Percentiles rank a stretch among this genome's conserved stretches.
Evolutionary conservation across 352 stramenopile genomes (phyloP).

Genomic region (Pseudoperonospora humuli): DNA sequence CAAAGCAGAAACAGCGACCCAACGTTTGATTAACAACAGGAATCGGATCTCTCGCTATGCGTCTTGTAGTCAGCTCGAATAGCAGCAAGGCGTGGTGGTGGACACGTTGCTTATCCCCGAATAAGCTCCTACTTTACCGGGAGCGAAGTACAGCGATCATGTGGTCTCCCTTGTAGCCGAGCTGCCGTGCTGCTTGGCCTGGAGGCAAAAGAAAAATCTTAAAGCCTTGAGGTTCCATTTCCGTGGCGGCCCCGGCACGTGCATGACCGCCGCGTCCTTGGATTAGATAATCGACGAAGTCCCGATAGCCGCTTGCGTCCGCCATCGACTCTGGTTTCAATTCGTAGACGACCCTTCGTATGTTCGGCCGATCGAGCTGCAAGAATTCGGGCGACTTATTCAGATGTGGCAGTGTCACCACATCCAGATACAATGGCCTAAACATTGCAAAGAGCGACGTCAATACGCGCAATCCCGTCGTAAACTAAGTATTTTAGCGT

Average conservation of each 20-base stretch:
- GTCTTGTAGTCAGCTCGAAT: no score
- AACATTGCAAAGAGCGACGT: slow-evolving; percentile 6
- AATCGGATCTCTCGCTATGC: no score
- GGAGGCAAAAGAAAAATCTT: slow-evolving; percentile 76
- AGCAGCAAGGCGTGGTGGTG: no score
- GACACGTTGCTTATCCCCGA: no score
- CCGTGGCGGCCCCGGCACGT: slow-evolving; percentile 41
- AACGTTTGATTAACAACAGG: no score
- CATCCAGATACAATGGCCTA: slow-evolving; percentile 55
- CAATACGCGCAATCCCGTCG: background rate
- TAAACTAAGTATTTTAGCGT: slow-evolving; percentile 2
- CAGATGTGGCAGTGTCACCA: slow-evolving; percentile 55
- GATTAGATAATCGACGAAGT: slow-evolving; percentile 59
- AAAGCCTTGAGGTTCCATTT: slow-evolving; percentile 58
- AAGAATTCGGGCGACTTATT: slow-evolving; percentile 56
- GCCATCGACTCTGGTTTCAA: slow-evolving; percentile 44
- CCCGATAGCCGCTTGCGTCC: slow-evolving; percentile 47
- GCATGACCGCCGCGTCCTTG: slow-evolving; percentile 36
- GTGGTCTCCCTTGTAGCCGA: slow-evolving; percentile 64
- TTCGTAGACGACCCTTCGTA: slow-evolving; percentile 59
- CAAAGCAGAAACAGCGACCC: no score
- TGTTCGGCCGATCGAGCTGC: slow-evolving; percentile 41
- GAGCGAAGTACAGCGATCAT: slow-evolving; percentile 65
- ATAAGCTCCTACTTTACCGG: slow-evolving; percentile 12
- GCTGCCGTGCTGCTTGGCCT: slow-evolving; percentile 41